These are phyloP conservation scores for Mycena kentingensis DNA, from an alignment of 768 basidiomycete species.

Conservation along the genomic window DNA sequence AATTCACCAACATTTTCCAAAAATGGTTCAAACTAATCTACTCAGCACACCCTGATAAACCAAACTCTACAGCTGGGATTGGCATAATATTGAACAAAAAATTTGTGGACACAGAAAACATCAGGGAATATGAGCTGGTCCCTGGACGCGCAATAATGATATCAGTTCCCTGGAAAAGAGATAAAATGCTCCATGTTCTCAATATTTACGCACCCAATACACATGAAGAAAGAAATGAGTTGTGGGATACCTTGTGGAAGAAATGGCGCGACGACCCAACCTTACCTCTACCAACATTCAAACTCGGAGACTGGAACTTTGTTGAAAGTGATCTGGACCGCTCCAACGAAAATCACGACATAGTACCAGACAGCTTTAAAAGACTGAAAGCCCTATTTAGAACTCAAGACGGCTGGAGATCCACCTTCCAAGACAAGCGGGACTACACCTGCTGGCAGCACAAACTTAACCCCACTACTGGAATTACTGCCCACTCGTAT, in stretches of 20 bases:
- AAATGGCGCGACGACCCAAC: not conserved
- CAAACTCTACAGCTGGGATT: slow-evolving; percentile 12
- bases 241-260: not conserved
- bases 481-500: not conserved
- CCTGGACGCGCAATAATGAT: slow-evolving; percentile 15
- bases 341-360: not conserved
- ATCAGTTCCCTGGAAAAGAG: slow-evolving; percentile 6
- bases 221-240: not conserved
- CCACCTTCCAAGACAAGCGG: slow-evolving; percentile 1
- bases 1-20: not conserved
- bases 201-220: slow-evolving; percentile 26
- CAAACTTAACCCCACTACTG: not conserved
- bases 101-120: not conserved
- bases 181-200: slow-evolving; percentile 1
- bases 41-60: not conserved
- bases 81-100: slow-evolving; percentile 21
- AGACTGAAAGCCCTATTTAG: slow-evolving; percentile 2
- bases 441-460: slow-evolving; percentile 9
- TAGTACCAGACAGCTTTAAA: not conserved
- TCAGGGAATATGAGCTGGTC: not conserved
- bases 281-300: not conserved
- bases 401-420: slow-evolving; percentile 9
- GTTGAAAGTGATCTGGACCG: slow-evolving; percentile 1
- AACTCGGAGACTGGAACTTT: slow-evolving; percentile 12
- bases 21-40: slow-evolving; percentile 2